Conservation (phyloP, 495 filamentous ascomycete species). For the Penicillium malachiteum region DNA sequence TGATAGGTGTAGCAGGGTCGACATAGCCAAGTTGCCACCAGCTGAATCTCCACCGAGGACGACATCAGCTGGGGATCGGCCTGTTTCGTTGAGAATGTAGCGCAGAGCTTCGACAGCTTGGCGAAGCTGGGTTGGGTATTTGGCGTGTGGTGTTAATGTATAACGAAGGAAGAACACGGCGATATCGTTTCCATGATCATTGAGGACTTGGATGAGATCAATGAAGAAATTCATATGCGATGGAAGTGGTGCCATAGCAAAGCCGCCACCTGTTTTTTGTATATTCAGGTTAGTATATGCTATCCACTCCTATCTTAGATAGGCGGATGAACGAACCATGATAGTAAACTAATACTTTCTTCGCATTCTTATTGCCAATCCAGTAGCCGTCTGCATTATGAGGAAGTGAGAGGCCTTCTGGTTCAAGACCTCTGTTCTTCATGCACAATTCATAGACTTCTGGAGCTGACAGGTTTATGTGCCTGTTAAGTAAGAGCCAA, state of each 20-base stretch:
- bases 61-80: conserved; percentile 44
- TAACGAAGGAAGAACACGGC: conserved; percentile 56
- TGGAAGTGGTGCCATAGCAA: conserved; percentile 40
- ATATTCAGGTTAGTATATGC: neutral
- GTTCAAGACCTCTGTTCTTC: conserved; percentile 44
- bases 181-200: conserved; percentile 42
- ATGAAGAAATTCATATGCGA: conserved; percentile 49
- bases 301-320: neutral
- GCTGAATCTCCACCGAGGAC: conserved; percentile 63
- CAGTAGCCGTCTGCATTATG: conserved; percentile 56
- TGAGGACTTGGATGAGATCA: conserved; percentile 43
- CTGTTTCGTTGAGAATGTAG: conserved; percentile 45
- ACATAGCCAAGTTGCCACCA: conserved; percentile 57
- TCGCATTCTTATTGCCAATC: conserved; percentile 55
- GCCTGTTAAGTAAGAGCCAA: conserved; percentile 15
- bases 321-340: conserved; percentile 44
- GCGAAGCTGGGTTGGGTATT: conserved; percentile 59
- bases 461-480: conserved; percentile 37
- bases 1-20: conserved; percentile 56
- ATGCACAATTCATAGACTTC: conserved; percentile 45
- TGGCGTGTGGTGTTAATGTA: conserved; percentile 50
- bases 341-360: conserved; percentile 59
- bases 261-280: conserved; percentile 54
- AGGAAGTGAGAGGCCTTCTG: conserved; percentile 48
- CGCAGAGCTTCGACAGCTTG: conserved; percentile 54